phyloP scores from a whole-genome alignment of 2,329 filamentous ascomycete genomes.

The Penicillium sp. region DNA sequence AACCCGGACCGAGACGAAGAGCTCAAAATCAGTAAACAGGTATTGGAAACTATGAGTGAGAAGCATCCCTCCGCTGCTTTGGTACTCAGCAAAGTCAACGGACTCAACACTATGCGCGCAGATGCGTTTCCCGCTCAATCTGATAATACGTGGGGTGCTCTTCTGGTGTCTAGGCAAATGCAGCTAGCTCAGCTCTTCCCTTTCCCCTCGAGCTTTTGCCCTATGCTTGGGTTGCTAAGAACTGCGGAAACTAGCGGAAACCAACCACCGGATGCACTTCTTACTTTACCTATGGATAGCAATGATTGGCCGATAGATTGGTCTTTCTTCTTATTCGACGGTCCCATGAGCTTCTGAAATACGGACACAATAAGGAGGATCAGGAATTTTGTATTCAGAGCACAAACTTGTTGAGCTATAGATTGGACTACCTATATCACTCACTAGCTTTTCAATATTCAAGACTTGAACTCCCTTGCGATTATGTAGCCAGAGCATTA shows the following conservation, averaged over 20 bases:
- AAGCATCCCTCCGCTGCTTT: constrained; percentile 8
- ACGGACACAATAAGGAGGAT: neutral
- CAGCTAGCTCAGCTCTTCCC: neutral
- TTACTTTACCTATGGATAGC: neutral
- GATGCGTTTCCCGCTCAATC: neutral
- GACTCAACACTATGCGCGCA: neutral
- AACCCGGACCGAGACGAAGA: constrained; percentile 5
- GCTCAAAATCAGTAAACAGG: constrained; percentile 1
- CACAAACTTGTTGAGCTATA: no score
- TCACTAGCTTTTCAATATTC: no score
- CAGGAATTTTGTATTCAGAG: no score
- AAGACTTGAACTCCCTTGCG: no score
- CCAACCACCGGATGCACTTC: neutral
- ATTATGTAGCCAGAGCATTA: no score
- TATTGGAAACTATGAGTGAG: constrained; percentile 10
- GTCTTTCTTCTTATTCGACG: constrained; percentile 2
- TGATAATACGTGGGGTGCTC: neutral
- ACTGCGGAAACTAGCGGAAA: neutral
- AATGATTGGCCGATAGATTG: constrained; percentile 7
- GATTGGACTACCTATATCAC: no score
- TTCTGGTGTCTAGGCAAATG: neutral
- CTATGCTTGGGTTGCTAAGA: neutral
- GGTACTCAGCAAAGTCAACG: neutral
- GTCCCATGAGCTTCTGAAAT: neutral
- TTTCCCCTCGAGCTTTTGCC: constrained; percentile 1